phyloP scores from a whole-genome alignment of 805 yeast species.

The Myxozyma neotropica region DNA sequence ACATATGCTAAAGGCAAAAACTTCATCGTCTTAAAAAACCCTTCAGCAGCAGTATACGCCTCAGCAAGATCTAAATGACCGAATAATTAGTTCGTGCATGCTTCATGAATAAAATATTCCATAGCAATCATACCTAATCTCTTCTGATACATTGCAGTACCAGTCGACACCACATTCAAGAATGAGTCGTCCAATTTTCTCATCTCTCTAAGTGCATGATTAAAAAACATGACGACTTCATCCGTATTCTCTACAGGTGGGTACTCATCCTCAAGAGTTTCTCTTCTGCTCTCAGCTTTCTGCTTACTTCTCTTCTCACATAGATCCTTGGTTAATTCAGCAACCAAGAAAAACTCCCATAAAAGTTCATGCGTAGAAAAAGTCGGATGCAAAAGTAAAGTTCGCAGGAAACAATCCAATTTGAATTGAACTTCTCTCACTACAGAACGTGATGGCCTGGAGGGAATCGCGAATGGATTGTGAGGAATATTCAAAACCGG shows the following conservation, averaged over 20 bases:
- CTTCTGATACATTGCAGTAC: slow-evolving; percentile 22
- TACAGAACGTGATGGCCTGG: slow-evolving; percentile 39
- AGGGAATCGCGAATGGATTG: slow-evolving; percentile 40
- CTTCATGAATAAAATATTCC: too few relatives aligned
- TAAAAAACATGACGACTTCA: slow-evolving; percentile 31
- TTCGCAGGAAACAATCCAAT: slow-evolving; percentile 53
- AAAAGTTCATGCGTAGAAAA: slow-evolving; percentile 45
- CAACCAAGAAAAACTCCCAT: slow-evolving; percentile 49
- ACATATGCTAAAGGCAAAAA: slow-evolving; percentile 16
- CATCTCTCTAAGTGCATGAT: slow-evolving; percentile 33
- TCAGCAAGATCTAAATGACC: slow-evolving; percentile 27
- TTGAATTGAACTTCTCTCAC: slow-evolving; percentile 48
- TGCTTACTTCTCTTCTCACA: slow-evolving; percentile 43
- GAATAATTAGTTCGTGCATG: not conserved
- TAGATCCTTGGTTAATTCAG: slow-evolving; percentile 42
- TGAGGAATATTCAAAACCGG: slow-evolving; percentile 40
- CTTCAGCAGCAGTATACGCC: slow-evolving; percentile 18
- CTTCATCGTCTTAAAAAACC: slow-evolving; percentile 16
- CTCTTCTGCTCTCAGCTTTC: slow-evolving; percentile 39
- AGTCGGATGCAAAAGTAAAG: slow-evolving; percentile 47
- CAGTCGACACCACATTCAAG: slow-evolving; percentile 6
- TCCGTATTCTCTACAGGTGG: slow-evolving; percentile 29
- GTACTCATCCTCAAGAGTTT: slow-evolving; percentile 35
- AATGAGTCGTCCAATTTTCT: slow-evolving; percentile 20
- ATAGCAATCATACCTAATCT: slow-evolving; percentile 9